Evolutionary conservation across 2,329 filamentous ascomycete genomes (phyloP).

Genomic region (Lasiodiplodia sp.): DNA sequence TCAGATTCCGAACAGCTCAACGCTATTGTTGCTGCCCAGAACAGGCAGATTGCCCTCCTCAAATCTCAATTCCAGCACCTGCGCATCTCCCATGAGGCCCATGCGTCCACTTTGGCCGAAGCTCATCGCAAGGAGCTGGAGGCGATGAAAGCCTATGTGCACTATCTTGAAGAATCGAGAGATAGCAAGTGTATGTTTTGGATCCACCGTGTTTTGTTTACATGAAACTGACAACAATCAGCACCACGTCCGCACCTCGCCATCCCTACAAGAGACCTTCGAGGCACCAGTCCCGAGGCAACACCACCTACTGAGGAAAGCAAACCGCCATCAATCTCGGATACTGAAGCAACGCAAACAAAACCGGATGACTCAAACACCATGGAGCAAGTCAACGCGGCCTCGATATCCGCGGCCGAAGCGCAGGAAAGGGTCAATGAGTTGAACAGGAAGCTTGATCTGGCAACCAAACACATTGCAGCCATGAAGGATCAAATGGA

Average conservation of each 20-base stretch:
- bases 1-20: constrained; percentile 38
- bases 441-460: constrained; percentile 37
- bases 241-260: constrained; percentile 2
- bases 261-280: neutral
- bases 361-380: neutral
- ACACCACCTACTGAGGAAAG: neutral
- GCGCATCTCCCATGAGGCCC: constrained; percentile 49
- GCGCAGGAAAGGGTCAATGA: constrained; percentile 31
- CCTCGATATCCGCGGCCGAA: constrained; percentile 5
- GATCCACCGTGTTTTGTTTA: too few species aligned
- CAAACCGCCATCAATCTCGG: neutral
- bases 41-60: constrained; percentile 43
- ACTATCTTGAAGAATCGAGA: constrained; percentile 45
- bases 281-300: constrained; percentile 1
- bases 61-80: constrained; percentile 47
- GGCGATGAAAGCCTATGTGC: constrained; percentile 48
- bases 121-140: constrained; percentile 50
- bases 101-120: constrained; percentile 46
- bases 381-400: neutral
- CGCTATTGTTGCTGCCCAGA: constrained; percentile 41
- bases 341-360: neutral
- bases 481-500: constrained; percentile 27
- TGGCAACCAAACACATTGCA: constrained; percentile 38
- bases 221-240: neutral
- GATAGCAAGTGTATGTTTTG: constrained; percentile 29